Evolutionary conservation across 306 rosid species (phyloP).

Genomic region (Malus domestica): ASM211411v1 NC_041791.1:11745001-11745500

Average conservation of each 20-base stretch:
- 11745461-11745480: constrained; percentile 29
- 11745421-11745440: constrained; percentile 12
- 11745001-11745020: not conserved
- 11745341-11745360: not conserved
- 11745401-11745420: not conserved
- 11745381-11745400: not conserved
- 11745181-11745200: too few species aligned
- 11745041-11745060: too few species aligned
- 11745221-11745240: not conserved
- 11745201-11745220: not conserved
- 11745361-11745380: not conserved
- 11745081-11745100: not conserved
- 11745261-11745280: constrained; percentile 37
- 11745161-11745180: not conserved
- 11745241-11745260: constrained; percentile 9
- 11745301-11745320: not conserved
- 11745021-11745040: not conserved
- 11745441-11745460: constrained; percentile 26
- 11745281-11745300: constrained; percentile 39
- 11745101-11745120: not conserved
- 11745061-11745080: not conserved
- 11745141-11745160: not conserved
- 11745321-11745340: not conserved
- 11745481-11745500: constrained; percentile 24
- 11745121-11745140: not conserved